A percentile compares a stretch with the other conserved stretches of the same genome.
phyloP scores from a whole-genome alignment of 345 rosid species.

The Salix purpurea region DNA sequence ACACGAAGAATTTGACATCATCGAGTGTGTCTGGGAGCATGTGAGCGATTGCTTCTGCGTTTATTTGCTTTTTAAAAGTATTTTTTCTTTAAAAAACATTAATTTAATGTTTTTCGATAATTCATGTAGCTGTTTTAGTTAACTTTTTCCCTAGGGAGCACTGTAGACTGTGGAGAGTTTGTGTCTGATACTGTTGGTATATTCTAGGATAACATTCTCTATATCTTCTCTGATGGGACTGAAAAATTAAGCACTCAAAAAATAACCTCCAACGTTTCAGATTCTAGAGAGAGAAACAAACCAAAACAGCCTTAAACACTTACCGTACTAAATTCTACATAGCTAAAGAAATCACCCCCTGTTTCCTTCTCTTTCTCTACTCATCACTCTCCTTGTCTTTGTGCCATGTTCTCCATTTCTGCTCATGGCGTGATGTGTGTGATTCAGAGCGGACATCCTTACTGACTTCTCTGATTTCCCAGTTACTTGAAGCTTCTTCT shows the following conservation, averaged over 20 bases:
- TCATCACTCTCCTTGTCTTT: background rate
- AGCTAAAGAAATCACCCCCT: background rate
- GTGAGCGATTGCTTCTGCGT: no score
- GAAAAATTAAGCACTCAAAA: conserved; percentile 7
- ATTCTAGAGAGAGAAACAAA: background rate
- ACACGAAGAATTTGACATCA: no score
- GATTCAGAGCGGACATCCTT: conserved; percentile 44
- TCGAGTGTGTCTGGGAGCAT: no score
- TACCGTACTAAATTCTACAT: background rate
- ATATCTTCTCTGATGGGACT: conserved; percentile 19
- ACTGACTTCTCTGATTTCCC: conserved; percentile 46
- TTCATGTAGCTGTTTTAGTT: background rate
- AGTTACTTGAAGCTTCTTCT: background rate
- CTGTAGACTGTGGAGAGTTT: background rate
- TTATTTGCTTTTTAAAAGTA: no score
- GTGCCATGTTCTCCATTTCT: conserved; percentile 50
- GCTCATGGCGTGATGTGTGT: conserved; percentile 52
- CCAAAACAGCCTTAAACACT: background rate
- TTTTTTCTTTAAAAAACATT: no score
- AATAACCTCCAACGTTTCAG: background rate
- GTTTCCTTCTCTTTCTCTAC: background rate
- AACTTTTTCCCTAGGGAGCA: background rate
- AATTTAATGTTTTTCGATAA: no score
- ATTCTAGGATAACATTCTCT: conserved; percentile 34
- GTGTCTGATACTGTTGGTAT: conserved; percentile 48